Percentiles rank a stretch among this genome's conserved stretches.
These are phyloP conservation scores for Ceratobasidium sp. DNA, from an alignment of 1,284 basidiomycete species.

Conservation along the genomic window DNA sequence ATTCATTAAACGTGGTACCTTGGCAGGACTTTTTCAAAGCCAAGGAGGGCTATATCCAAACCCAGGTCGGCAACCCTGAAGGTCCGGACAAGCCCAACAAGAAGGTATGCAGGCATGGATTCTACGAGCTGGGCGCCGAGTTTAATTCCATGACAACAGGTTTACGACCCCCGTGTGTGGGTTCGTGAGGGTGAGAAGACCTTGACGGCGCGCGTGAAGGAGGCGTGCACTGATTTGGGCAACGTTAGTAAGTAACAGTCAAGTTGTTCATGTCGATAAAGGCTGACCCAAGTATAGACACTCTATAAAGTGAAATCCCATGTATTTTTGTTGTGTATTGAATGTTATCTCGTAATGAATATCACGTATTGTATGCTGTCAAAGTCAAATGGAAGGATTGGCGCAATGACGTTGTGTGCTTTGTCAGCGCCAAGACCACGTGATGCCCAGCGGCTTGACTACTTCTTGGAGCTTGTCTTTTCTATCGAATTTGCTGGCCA, in stretches of 20 bases:
- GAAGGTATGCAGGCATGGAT: conserved; percentile 70
- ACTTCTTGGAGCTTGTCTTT: no score
- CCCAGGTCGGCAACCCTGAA: conserved; percentile 95
- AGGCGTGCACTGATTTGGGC: conserved; percentile 91
- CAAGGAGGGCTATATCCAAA: conserved; percentile 87
- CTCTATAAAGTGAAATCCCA: conserved; percentile 11
- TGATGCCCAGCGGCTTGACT: conserved; percentile 11
- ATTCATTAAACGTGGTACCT: conserved; percentile 16
- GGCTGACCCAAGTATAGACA: conserved; percentile 22
- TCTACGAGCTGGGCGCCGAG: conserved; percentile 5
- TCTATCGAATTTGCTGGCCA: no score
- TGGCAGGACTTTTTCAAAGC: conserved; percentile 82
- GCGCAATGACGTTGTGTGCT: no score
- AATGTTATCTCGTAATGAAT: conserved; percentile 18
- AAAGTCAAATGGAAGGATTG: conserved; percentile 1
- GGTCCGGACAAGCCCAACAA: conserved; percentile 97
- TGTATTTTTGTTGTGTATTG: conserved; percentile 29
- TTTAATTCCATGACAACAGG: conserved; percentile 61
- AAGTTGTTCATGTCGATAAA: no score
- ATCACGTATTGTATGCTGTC: conserved; percentile 13
- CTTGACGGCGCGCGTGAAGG: conserved; percentile 86
- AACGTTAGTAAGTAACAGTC: conserved; percentile 68
- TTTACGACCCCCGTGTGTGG: conserved; percentile 97
- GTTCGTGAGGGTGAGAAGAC: conserved; percentile 99
- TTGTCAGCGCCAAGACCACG: conserved; percentile 1